phyloP scores from a whole-genome alignment of 495 filamentous ascomycete species.

The Pseudoneurospora amorphoporcata region DNA sequence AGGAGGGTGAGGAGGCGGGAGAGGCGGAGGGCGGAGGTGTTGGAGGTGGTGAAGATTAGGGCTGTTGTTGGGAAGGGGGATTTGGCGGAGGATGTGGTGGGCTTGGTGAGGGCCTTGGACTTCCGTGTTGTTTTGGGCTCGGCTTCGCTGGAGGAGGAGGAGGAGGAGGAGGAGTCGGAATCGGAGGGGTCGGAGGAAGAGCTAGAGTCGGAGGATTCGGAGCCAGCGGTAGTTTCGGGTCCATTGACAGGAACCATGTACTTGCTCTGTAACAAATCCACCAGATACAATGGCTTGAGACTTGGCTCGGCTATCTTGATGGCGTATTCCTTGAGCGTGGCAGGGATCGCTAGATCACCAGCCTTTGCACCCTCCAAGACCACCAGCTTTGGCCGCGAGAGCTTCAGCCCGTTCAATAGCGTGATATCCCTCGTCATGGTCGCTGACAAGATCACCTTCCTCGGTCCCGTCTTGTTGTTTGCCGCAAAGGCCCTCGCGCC shows the following conservation, averaged over 20 bases:
- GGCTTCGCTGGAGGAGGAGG: neutral
- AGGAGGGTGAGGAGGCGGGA: constrained; percentile 57
- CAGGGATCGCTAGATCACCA: constrained; percentile 50
- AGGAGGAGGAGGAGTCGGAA: constrained; percentile 1
- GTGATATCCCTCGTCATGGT: constrained; percentile 88
- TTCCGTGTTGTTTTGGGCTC: neutral
- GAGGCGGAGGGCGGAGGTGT: constrained; percentile 72
- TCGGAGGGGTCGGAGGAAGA: constrained; percentile 23
- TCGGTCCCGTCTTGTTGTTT: constrained; percentile 36
- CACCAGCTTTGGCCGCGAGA: constrained; percentile 65
- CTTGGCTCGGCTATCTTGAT: constrained; percentile 63
- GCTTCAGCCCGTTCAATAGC: constrained; percentile 61
- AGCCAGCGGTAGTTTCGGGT: too few relatives aligned
- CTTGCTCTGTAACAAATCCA: constrained; percentile 46
- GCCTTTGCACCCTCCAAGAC: constrained; percentile 49
- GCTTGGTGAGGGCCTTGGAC: neutral
- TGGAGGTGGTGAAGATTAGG: constrained; percentile 82
- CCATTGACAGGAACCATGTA: constrained; percentile 14
- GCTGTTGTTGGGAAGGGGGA: constrained; percentile 30
- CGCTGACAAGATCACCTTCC: constrained; percentile 78
- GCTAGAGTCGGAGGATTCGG: constrained; percentile 16
- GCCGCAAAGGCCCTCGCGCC: constrained; percentile 39
- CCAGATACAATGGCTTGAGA: constrained; percentile 76
- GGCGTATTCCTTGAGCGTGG: constrained; percentile 58
- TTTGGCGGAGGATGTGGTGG: neutral